These are phyloP conservation scores for Glarea lozoyensis DNA, from an alignment of 495 filamentous ascomycete genomes.

Conservation along the genomic window DNA sequence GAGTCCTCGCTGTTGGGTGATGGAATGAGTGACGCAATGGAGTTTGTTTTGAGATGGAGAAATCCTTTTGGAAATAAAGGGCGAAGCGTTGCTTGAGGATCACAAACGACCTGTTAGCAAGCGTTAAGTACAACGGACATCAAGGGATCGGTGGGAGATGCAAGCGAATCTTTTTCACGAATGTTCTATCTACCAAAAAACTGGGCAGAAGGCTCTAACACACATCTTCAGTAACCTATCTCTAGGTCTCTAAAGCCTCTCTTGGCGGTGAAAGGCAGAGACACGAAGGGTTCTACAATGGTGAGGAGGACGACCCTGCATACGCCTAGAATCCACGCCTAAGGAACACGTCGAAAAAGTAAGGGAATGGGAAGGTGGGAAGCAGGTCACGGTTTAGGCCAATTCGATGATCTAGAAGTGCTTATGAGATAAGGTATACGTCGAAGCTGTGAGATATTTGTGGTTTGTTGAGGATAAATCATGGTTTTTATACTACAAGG, in stretches of 20 bases:
- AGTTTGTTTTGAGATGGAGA: conserved; percentile 1
- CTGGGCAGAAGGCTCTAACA: neutral
- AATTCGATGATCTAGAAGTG: no score
- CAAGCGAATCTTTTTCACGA: conserved; percentile 1
- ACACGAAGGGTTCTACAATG: no score
- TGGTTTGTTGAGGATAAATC: no score
- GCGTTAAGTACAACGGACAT: conserved; percentile 6
- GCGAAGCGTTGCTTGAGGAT: conserved; percentile 4
- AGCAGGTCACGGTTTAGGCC: no score
- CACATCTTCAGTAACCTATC: conserved; percentile 1
- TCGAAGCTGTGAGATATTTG: no score
- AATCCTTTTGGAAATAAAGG: conserved; percentile 5
- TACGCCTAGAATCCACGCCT: no score
- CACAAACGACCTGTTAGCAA: conserved; percentile 1
- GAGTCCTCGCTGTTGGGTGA: neutral
- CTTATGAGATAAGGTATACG: no score
- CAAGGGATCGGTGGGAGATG: conserved; percentile 4
- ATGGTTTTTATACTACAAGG: no score
- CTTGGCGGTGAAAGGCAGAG: no score
- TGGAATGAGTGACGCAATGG: neutral
- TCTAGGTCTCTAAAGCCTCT: conserved; percentile 22
- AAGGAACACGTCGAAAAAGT: no score
- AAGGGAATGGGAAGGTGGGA: no score
- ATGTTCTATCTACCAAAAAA: conserved; percentile 7
- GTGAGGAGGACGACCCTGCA: no score